Evolutionary conservation across 2,329 filamentous ascomycete genomes (phyloP).

Genomic region (Aureobasidium uvarum): DNA sequence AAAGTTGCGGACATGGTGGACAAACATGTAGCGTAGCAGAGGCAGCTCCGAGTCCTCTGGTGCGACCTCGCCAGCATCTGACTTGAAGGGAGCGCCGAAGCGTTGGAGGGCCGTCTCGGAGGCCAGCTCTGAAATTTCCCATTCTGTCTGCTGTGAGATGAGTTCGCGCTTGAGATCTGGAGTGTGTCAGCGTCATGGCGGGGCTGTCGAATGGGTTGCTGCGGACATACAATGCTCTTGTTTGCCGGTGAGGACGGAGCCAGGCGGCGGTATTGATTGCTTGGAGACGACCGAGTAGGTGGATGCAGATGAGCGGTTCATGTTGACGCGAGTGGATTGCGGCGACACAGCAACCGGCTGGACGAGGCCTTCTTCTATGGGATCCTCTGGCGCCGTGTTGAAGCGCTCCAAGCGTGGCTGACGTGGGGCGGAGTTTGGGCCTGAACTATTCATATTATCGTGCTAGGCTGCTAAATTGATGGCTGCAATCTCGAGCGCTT

Average conservation of each 20-base stretch:
- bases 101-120: constrained; percentile 90
- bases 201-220: neutral
- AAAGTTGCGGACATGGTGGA: constrained; percentile 96
- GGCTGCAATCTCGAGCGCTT: neutral
- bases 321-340: constrained; percentile 22
- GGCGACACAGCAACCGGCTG: constrained; percentile 22
- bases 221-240: constrained; percentile 83
- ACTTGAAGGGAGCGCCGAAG: constrained; percentile 94
- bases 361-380: constrained; percentile 18
- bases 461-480: constrained; percentile 13
- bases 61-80: constrained; percentile 86
- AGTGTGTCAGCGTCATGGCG: constrained; percentile 5
- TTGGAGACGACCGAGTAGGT: constrained; percentile 38
- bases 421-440: neutral
- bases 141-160: constrained; percentile 81
- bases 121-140: constrained; percentile 89
- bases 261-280: constrained; percentile 52
- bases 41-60: constrained; percentile 93
- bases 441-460: constrained; percentile 6
- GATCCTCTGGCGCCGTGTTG: constrained; percentile 29
- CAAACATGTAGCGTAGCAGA: constrained; percentile 93
- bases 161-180: constrained; percentile 94
- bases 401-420: constrained; percentile 27
- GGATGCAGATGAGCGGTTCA: constrained; percentile 29
- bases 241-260: constrained; percentile 78